Base-by-base conservation (phyloP, 768 basidiomycete species). In the Rhodocollybia butyracea region DNA sequence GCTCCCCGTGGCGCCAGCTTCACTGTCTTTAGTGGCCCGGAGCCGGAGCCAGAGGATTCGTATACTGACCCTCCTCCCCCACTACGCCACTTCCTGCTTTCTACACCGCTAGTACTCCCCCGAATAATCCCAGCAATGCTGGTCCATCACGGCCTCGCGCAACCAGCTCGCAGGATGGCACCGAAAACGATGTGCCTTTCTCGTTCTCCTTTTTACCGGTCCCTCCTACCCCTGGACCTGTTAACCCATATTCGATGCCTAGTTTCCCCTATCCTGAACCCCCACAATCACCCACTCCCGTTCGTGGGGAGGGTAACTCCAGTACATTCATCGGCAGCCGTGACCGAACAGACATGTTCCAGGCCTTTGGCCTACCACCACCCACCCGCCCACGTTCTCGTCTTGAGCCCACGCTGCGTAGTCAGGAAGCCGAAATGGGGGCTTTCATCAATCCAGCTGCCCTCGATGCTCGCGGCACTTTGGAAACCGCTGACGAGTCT, bases 241-340 rank as follows among this genome's bases (percentile, higher is more conserved):
- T 68, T 26, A 63, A 31, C 7, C 50, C 39, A 39, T 77, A 66
- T 74, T 75, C 67, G 41, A 58, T 66, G 19, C 68, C 76, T 12
- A 72, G 63, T 53, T 78, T 78, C 58, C 76, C 78, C 21, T 80
- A 77, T 66, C 81, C 81, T 7, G 81, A 84, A 62, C 75, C 80
- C 17, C 82, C 82, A 5, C 76, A 78, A 55, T 84, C 82, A 5
- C 84, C 84, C 17, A 76, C 82, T 2, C 83, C 84, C 6, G 71
- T 73, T 24, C 70, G 75, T 40, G 36, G n/a, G n/a, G n/a, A 38
- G 11, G 13, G 60, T 60, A 5, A 61, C 54, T 13, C 63, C 19
- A 19, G 36, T 22, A 48, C 24, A 24, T 36, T 51, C 15, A 32
- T 54, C 11, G 41, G 34, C 17, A 48, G 41, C 17, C 52, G 67